Base-by-base conservation (phyloP, 208 protist genomes). In the Wallacemonas sp. region DNA sequence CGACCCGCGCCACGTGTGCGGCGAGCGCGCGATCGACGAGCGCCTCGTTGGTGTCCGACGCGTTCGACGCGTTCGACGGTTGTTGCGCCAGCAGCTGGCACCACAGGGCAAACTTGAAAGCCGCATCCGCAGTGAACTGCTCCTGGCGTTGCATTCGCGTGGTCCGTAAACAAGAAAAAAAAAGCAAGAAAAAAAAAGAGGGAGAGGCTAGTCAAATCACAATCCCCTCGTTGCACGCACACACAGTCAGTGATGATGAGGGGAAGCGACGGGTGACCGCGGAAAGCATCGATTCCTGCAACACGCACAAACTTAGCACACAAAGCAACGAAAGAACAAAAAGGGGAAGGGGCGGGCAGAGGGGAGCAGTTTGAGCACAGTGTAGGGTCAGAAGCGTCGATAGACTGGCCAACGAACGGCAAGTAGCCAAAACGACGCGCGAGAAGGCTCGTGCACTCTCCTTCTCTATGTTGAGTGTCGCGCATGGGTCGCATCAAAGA, bases 71-170 rank as follows among this genome's bases (percentile, higher is more conserved):
- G 36, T 12, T 44, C 32, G 14, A 59, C 72, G 8, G 61, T 61
- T 7, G 59, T 65, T 65, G 25, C 32, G 25, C 41, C 36, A 29
- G 65, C 20, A 90, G 75, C 65, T 70, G 65, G 36, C 57, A 65
- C 87, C 87, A 93, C 25, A 93, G 73, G 31, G 78, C 78, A 41
- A 84, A 88, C 67, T 93, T 89, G 73, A 84, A 86, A 1, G 79
- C 83, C n/a, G 87, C 77, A 77, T 93, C 83, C 23, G 82, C 79
- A 1, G 87, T 93, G 16, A 90, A 67, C 70, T 81, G 81, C 39
- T 64, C 57, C 57, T 54, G 46, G 22, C 67, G 32, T 55, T 81
- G 76, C 76, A 80, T 80, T 8, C n/a, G n/a, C n/a, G n/a, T n/a
- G n/a, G n/a, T n/a, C n/a, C n/a, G n/a, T n/a, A n/a, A n/a, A n/a